Percentiles rank a stretch among this genome's conserved stretches.
Conservation (phyloP, 371 early-diverging fungal genomes). For the Mucor racemosus region DNA sequence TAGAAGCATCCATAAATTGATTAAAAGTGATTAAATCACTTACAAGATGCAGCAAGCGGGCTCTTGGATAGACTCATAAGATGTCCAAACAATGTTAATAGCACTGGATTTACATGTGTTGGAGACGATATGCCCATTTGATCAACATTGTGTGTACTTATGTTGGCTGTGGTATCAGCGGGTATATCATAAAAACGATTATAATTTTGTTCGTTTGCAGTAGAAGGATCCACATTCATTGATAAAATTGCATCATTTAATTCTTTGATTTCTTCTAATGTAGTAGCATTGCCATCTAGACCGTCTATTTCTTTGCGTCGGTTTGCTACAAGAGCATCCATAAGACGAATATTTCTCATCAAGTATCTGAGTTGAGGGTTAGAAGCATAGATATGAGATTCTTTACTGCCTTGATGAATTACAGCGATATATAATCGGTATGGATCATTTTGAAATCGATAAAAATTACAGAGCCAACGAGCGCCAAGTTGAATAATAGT, state of each 20-base stretch:
- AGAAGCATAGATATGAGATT: neutral
- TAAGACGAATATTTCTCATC: conserved; percentile 48
- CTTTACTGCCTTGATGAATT: conserved; percentile 20
- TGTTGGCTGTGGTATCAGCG: neutral
- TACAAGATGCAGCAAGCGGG: conserved; percentile 65
- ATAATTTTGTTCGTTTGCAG: conserved; percentile 22
- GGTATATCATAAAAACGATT: conserved; percentile 27
- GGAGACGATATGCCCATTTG: conserved; percentile 7
- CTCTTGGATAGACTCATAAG: conserved; percentile 59
- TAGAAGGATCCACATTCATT: conserved; percentile 28
- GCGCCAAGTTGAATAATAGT: conserved; percentile 42
- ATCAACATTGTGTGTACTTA: neutral
- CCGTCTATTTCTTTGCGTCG: conserved; percentile 2
- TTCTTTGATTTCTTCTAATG: conserved; percentile 24
- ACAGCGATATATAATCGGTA: conserved; percentile 61
- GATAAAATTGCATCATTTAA: conserved; percentile 24
- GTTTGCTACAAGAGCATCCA: conserved; percentile 39
- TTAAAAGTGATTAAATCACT: too few relatives aligned
- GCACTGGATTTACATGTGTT: conserved; percentile 37
- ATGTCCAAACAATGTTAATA: conserved; percentile 67
- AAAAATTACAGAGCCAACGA: conserved; percentile 54
- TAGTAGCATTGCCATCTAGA: neutral
- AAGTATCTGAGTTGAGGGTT: conserved; percentile 32
- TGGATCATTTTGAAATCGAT: conserved; percentile 52
- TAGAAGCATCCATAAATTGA: too few relatives aligned